Conservation (phyloP, 2,329 filamentous ascomycete species). For the Knufia petricola region DNA sequence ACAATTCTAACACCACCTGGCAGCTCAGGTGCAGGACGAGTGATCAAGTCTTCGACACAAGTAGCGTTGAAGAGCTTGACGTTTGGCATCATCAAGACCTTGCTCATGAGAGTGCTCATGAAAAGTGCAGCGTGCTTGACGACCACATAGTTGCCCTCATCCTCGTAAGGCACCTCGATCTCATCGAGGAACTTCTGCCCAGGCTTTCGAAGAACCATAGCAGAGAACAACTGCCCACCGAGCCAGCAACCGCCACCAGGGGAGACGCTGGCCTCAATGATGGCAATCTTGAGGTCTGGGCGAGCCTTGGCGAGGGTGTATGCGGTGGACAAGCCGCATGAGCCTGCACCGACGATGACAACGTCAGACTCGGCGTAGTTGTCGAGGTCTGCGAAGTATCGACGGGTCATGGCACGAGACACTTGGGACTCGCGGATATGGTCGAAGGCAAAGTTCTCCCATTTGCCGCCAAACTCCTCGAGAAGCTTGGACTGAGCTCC, state of each 20-base stretch:
- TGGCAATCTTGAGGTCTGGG: constrained; percentile 82
- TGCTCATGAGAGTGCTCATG: constrained; percentile 75
- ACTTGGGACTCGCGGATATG: constrained; percentile 88
- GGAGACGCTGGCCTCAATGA: constrained; percentile 78
- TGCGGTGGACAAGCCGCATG: constrained; percentile 74
- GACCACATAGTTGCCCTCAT: constrained; percentile 79
- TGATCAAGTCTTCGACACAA: constrained; percentile 84
- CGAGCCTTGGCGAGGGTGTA: constrained; percentile 76
- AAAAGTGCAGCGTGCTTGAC: constrained; percentile 92
- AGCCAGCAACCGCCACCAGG: constrained; percentile 84
- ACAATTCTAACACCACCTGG: constrained; percentile 57
- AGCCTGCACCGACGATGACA: constrained; percentile 85
- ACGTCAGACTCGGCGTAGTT: constrained; percentile 85
- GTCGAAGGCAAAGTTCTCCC: constrained; percentile 72
- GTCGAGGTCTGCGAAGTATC: constrained; percentile 87
- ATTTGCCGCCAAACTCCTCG: constrained; percentile 61
- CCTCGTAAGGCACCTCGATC: constrained; percentile 74
- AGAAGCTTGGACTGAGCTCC: constrained; percentile 46
- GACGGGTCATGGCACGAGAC: constrained; percentile 83
- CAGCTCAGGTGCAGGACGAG: constrained; percentile 50
- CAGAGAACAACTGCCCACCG: constrained; percentile 85
- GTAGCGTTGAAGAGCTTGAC: constrained; percentile 96
- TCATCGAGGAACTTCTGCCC: constrained; percentile 76
- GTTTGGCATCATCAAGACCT: constrained; percentile 76
- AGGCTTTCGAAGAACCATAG: constrained; percentile 92